A percentile compares a stretch with the other conserved stretches of the same genome.
These are phyloP conservation scores for Phaffomyces opuntiae DNA, from an alignment of 805 yeast species.

Conservation along the genomic window DNA sequence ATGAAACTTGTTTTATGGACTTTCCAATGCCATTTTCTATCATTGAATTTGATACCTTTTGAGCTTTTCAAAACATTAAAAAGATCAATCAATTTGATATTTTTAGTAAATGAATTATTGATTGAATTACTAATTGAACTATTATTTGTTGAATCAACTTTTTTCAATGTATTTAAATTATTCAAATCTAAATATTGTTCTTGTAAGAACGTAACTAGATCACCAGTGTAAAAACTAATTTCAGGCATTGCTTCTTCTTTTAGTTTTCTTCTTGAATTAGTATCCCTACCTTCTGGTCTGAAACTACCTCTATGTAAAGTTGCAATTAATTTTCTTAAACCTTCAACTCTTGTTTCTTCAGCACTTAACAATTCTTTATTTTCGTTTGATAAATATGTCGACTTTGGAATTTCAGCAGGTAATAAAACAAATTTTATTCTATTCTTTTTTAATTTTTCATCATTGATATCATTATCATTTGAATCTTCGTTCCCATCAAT, in stretches of 20 bases:
- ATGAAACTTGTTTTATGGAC: constrained; percentile 70
- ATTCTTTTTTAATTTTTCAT: constrained; percentile 41
- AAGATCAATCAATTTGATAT: constrained; percentile 43
- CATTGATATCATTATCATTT: neutral
- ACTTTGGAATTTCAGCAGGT: constrained; percentile 67
- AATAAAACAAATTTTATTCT: constrained; percentile 78
- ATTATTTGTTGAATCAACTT: constrained; percentile 19
- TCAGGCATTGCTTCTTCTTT: constrained; percentile 60
- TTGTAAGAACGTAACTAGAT: constrained; percentile 56
- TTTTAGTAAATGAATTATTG: constrained; percentile 36
- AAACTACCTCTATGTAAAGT: constrained; percentile 53
- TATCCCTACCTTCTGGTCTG: constrained; percentile 32
- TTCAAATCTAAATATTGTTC: constrained; percentile 26
- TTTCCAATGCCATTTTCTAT: constrained; percentile 88
- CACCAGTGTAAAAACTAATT: constrained; percentile 82
- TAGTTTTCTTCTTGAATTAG: constrained; percentile 16
- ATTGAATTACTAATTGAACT: neutral
- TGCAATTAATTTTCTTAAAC: constrained; percentile 61
- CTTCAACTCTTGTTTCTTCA: constrained; percentile 92
- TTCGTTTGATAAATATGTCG: constrained; percentile 31
- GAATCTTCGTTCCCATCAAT: constrained; percentile 61
- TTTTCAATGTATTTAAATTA: neutral
- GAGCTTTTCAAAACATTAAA: constrained; percentile 62
- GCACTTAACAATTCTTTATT: constrained; percentile 58
- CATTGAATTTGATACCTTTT: constrained; percentile 60